Conservation (phyloP, 257 asterid genomes). For the Avicennia marina region DNA sequence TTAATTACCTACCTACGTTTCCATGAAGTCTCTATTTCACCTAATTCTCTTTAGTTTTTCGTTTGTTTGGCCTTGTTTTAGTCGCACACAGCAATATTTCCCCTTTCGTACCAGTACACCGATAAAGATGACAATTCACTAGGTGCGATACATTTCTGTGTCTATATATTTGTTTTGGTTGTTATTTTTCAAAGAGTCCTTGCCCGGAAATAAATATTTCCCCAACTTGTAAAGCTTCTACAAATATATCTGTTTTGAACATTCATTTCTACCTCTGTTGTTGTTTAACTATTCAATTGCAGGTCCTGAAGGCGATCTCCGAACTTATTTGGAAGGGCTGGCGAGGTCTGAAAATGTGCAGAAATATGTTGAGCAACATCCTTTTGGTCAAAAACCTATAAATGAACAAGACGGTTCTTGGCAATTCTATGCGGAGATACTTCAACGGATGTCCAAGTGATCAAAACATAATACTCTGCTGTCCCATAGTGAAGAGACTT, state of each 20-base stretch:
- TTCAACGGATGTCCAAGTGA: slow-evolving; percentile 15
- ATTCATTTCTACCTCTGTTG: background rate
- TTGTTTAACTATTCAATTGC: slow-evolving; percentile 7
- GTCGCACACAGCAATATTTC: slow-evolving; percentile 77
- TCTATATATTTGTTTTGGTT: background rate
- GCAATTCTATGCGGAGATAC: slow-evolving; percentile 55
- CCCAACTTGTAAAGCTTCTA: no score
- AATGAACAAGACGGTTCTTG: slow-evolving; percentile 37
- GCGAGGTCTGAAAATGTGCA: slow-evolving; percentile 43
- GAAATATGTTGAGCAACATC: slow-evolving; percentile 60
- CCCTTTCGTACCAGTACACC: slow-evolving; percentile 36
- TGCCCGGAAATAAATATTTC: no score
- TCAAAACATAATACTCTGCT: background rate
- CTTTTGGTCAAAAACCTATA: slow-evolving; percentile 74
- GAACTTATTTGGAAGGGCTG: slow-evolving; percentile 66
- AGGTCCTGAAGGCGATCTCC: slow-evolving; percentile 78
- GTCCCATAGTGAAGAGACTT: background rate
- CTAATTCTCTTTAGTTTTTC: background rate
- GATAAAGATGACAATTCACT: slow-evolving; percentile 48
- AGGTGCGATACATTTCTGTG: slow-evolving; percentile 37
- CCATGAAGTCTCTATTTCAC: background rate
- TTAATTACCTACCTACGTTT: slow-evolving; percentile 10
- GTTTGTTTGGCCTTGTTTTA: slow-evolving; percentile 23
- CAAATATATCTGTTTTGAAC: background rate
- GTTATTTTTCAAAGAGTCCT: background rate